Percentiles rank a stretch among this genome's conserved stretches.
phyloP scores from a whole-genome alignment of 1,284 basidiomycete species.

The Puccinia coronata region DNA sequence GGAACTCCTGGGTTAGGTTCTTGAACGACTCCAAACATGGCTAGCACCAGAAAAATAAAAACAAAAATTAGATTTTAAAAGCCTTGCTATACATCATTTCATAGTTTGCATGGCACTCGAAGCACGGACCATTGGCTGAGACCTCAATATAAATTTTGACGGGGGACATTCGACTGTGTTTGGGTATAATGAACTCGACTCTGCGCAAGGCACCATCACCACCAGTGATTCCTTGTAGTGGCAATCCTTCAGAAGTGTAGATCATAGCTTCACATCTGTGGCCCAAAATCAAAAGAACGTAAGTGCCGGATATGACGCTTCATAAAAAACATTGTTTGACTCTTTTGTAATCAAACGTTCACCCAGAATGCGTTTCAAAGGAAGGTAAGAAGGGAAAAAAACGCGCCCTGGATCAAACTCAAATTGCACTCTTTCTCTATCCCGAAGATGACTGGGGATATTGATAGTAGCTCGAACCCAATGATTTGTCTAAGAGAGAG shows the following conservation, averaged over 20 bases:
- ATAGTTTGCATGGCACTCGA: background rate
- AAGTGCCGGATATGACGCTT: too few species aligned
- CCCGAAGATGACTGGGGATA: conserved; percentile 73
- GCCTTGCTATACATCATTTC: background rate
- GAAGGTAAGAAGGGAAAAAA: conserved; percentile 46
- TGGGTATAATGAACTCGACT: conserved; percentile 88
- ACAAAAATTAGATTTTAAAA: conserved; percentile 61
- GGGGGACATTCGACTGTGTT: conserved; percentile 63
- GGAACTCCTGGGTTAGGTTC: conserved; percentile 16
- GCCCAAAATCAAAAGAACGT: background rate
- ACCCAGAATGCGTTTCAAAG: background rate
- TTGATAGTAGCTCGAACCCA: conserved; percentile 85
- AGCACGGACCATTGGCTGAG: conserved; percentile 55
- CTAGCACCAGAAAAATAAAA: conserved; percentile 60
- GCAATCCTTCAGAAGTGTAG: conserved; percentile 75
- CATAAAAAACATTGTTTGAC: too few species aligned
- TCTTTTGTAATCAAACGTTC: background rate
- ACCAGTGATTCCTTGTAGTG: conserved; percentile 87
- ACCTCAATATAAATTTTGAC: conserved; percentile 71
- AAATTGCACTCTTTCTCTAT: conserved; percentile 86
- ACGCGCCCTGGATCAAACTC: conserved; percentile 93
- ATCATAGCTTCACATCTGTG: conserved; percentile 75
- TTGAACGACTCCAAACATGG: conserved; percentile 12
- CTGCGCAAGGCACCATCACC: conserved; percentile 82
- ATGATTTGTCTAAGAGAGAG: conserved; percentile 65